Conservation (phyloP, 257 asterid genomes). For the Nicotiana sylvestris region DNA sequence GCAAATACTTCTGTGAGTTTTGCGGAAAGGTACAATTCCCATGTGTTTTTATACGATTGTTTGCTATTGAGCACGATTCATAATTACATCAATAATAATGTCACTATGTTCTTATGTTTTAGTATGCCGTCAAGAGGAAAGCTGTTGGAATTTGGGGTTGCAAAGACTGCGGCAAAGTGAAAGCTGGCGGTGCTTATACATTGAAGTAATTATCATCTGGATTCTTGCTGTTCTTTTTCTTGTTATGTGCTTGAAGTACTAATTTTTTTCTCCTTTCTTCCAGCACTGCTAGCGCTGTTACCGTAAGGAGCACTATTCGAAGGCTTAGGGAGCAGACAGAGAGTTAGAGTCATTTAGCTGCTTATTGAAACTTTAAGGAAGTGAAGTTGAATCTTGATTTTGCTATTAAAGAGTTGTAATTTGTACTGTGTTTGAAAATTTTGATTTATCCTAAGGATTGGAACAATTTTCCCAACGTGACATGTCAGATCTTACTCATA, state of each 20-base stretch:
- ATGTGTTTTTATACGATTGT: not conserved
- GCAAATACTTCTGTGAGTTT: conserved; percentile 49
- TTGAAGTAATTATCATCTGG: conserved; percentile 31
- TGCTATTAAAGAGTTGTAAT: not conserved
- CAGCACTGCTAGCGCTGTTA: conserved; percentile 72
- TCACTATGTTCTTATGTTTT: not conserved
- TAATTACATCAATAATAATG: not conserved
- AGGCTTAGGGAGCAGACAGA: conserved; percentile 76
- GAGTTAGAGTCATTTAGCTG: conserved; percentile 28
- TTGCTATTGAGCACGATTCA: not conserved
- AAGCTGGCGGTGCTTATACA: conserved; percentile 66
- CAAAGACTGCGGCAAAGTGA: conserved; percentile 61
- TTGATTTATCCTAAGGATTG: not conserved
- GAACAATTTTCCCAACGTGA: not conserved
- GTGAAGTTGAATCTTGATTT: conserved; percentile 3
- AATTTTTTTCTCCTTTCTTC: conserved; percentile 2
- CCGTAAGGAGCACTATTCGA: conserved; percentile 65
- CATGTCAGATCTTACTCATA: not conserved
- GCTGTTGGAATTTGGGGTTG: conserved; percentile 73
- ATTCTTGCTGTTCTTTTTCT: not conserved
- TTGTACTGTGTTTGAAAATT: conserved; percentile 1
- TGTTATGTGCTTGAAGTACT: not conserved
- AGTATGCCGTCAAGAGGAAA: conserved; percentile 64
- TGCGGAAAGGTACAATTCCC: conserved; percentile 48
- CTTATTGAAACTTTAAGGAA: not conserved